These are phyloP conservation scores for Fusarium guadeloupense DNA, from an alignment of 2,329 filamentous ascomycete species.

Conservation along the genomic window DNA sequence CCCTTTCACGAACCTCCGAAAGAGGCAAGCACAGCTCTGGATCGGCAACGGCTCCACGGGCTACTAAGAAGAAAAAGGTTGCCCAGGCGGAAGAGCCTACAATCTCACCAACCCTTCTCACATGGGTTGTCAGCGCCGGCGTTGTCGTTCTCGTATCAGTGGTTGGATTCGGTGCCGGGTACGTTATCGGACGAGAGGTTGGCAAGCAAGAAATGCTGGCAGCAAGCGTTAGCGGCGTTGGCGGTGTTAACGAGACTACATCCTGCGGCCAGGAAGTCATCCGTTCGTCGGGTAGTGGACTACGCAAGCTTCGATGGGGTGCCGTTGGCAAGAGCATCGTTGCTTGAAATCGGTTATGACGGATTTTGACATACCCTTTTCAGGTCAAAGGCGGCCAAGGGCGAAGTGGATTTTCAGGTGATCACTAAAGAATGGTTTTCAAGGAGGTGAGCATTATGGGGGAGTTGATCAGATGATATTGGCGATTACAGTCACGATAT, in stretches of 20 bases:
- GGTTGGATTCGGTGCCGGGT: conserved; percentile 74
- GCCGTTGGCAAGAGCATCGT: conserved; percentile 61
- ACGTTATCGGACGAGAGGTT: conserved; percentile 73
- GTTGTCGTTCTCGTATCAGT: conserved; percentile 74
- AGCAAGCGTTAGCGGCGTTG: conserved; percentile 47
- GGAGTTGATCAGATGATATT: conserved; percentile 14
- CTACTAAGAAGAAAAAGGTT: conserved; percentile 69
- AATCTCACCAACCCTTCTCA: conserved; percentile 68
- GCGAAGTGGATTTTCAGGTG: conserved; percentile 2
- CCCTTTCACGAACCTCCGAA: conserved; percentile 49
- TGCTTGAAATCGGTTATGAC: conserved; percentile 45
- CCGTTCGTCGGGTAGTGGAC: conserved; percentile 59
- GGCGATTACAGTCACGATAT: conserved; percentile 26
- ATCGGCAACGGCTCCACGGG: conserved; percentile 53
- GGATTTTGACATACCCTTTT: not conserved
- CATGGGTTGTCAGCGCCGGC: conserved; percentile 73
- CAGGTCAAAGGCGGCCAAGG: not conserved
- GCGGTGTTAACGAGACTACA: conserved; percentile 56
- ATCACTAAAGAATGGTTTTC: no score
- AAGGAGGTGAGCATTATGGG: conserved; percentile 7
- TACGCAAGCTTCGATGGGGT: conserved; percentile 65
- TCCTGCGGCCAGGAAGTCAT: conserved; percentile 65
- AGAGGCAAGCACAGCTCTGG: conserved; percentile 62
- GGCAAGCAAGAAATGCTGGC: conserved; percentile 67
- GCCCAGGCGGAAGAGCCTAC: conserved; percentile 51